phyloP scores from a whole-genome alignment of 768 basidiomycete genomes.

The Hortiboletus campestris region DNA sequence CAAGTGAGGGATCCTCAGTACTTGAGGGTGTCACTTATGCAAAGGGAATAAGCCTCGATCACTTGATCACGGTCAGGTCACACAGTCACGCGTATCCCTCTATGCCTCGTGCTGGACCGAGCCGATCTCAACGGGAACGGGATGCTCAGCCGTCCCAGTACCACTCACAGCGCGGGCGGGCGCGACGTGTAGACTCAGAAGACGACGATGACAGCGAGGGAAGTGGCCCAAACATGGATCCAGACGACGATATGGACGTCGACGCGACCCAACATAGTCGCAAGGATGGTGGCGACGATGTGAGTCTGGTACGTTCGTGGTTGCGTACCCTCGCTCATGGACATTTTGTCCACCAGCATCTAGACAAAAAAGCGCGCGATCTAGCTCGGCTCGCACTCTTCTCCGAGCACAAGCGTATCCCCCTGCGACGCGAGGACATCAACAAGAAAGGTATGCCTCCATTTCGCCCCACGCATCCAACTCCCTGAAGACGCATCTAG shows the following conservation, averaged over 20 bases:
- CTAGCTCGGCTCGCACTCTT: constrained; percentile 83
- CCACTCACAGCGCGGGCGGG: constrained; percentile 37
- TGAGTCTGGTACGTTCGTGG: background rate
- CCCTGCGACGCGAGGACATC: constrained; percentile 80
- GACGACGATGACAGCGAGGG: constrained; percentile 38
- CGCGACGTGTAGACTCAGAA: constrained; percentile 23
- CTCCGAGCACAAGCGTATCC: constrained; percentile 64
- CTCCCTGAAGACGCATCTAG: constrained; percentile 23
- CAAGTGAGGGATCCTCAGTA: too few relatives aligned
- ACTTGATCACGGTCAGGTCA: background rate
- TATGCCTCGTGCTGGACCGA: constrained; percentile 36
- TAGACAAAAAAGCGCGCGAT: constrained; percentile 62
- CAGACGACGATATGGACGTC: constrained; percentile 31
- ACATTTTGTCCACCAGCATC: constrained; percentile 44
- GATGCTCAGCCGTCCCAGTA: constrained; percentile 36
- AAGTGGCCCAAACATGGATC: constrained; percentile 19
- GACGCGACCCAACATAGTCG: constrained; percentile 26
- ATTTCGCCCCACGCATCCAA: background rate
- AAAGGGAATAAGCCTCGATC: too few relatives aligned
- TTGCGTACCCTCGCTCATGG: background rate
- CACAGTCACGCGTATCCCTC: constrained; percentile 1
- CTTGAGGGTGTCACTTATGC: too few relatives aligned
- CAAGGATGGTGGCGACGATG: constrained; percentile 6
- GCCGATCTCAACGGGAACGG: constrained; percentile 37
- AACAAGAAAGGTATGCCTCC: constrained; percentile 65